phyloP scores from a whole-genome alignment of 495 filamentous ascomycete genomes.

The Penicillium paradoxum region DNA sequence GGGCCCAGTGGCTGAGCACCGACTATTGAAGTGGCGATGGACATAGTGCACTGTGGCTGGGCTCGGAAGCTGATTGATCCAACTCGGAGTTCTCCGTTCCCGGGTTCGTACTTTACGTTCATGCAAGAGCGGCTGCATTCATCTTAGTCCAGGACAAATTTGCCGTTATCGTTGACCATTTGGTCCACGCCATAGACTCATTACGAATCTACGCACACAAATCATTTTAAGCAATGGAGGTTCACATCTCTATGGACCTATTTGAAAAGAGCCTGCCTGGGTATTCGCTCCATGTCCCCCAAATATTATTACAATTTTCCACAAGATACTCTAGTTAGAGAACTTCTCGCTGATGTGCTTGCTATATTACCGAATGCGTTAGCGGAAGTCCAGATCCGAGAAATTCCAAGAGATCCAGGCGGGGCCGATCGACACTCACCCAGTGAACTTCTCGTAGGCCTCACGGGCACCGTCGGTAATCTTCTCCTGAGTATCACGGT shows the following conservation, averaged over 20 bases:
- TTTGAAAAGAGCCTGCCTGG: not conserved
- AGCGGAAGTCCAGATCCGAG: not conserved
- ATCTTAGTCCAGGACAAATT: no score
- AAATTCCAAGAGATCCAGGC: not conserved
- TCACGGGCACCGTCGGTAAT: constrained; percentile 4
- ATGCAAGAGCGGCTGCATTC: no score
- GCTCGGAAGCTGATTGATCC: no score
- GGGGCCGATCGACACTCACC: constrained; percentile 1
- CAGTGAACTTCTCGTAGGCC: constrained; percentile 7
- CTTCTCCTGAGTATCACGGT: constrained; percentile 6
- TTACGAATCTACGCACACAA: not conserved
- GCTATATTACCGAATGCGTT: not conserved
- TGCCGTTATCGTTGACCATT: not conserved
- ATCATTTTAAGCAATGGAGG: not conserved
- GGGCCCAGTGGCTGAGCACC: no score
- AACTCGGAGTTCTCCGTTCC: no score
- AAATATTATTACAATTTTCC: not conserved
- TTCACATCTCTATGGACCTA: not conserved
- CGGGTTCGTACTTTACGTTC: no score
- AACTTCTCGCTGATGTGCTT: not conserved
- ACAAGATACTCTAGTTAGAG: not conserved
- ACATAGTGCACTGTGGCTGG: no score
- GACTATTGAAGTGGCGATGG: no score
- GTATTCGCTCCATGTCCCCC: not conserved
- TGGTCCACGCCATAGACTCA: not conserved